Base-by-base conservation (phyloP, 495 filamentous ascomycete genomes). In the Evernia prunastri region DNA sequence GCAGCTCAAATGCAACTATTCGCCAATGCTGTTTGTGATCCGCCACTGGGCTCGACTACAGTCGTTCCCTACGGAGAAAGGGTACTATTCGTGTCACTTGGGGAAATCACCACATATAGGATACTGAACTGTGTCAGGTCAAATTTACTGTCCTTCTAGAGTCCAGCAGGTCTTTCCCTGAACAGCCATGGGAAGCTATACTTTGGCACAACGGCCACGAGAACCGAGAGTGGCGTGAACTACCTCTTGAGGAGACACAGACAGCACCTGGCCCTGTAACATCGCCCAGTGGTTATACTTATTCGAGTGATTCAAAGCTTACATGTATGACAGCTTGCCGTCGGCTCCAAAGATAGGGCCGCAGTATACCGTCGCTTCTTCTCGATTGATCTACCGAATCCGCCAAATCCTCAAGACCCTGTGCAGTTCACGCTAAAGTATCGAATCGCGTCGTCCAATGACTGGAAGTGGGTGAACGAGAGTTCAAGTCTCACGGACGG, bases 401-500 rank as follows among this genome's bases (percentile, higher is more conserved):
- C 56, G 20, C 65, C 71, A 2, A 70, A 67, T 23, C 69, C 77
- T 4, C 72, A 59, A 59, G 75, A 76, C 0, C 75, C 79, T 60
- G 71, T 86, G 2, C 78, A 76, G 20, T 96, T 96, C 68, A 96
- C 92, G 0, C 69, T 93, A 56, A 90, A 89, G 60, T 93, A 86
- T 69, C 84, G 90, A 12, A 78, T 78, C 17, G 70, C 73, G 4
- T 70, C 76, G 12, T 74, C 76, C 59, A 59, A 84, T 70, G 66
- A 74, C 2, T 96, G 92, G 91, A 85, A 80, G 61, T 96, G 92
- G 92, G 82, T 81, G 17, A 86, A 86, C 62, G 83, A 90, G 61
- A 78, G 83, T 56, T 82, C 82, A 58, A 78, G 79, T 8, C 66
- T 81, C 2, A 73, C 72, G 23, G 86, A 94, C 68, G 90, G 90